Conservation (phyloP, 2,329 filamentous ascomycete genomes). For the Decorospora gaudefroyi region DNA sequence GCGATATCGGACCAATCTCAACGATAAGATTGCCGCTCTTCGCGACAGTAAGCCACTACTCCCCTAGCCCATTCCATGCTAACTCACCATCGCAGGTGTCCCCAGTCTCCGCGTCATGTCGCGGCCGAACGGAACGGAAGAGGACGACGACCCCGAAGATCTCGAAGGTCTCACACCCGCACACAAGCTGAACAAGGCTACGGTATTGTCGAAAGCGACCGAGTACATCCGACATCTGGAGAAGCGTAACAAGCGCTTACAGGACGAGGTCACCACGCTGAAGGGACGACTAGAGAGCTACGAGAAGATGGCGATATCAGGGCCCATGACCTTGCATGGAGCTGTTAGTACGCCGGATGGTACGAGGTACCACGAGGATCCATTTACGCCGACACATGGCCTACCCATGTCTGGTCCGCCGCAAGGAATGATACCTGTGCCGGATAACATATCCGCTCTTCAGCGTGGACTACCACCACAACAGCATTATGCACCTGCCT, state of each 20-base stretch:
- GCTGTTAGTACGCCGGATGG: constrained; percentile 43
- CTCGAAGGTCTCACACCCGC: constrained; percentile 71
- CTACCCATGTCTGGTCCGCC: constrained; percentile 39
- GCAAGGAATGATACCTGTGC: constrained; percentile 51
- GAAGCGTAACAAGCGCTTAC: constrained; percentile 80
- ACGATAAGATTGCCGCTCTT: constrained; percentile 93
- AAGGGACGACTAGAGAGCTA: constrained; percentile 69
- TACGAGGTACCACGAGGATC: constrained; percentile 45
- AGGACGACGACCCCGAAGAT: constrained; percentile 81
- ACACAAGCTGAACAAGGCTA: constrained; percentile 98
- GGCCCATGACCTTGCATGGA: constrained; percentile 47
- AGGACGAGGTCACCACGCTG: constrained; percentile 79
- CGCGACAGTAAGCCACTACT: constrained; percentile 65
- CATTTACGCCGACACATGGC: constrained; percentile 36
- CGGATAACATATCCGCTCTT: constrained; percentile 49
- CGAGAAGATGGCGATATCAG: constrained; percentile 71
- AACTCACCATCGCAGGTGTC: constrained; percentile 53
- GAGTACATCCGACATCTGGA: constrained; percentile 95
- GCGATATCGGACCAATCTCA: constrained; percentile 91
- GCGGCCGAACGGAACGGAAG: constrained; percentile 62
- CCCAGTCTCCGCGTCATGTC: constrained; percentile 85
- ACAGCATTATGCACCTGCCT: constrained; percentile 46
- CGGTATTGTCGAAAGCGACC: constrained; percentile 90
- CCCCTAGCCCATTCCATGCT: neutral
- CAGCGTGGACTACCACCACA: constrained; percentile 46